A percentile compares a stretch with the other conserved stretches of the same genome.
Conservation (phyloP, 1,284 basidiomycete species). For the Puccinia sorghi region DNA sequence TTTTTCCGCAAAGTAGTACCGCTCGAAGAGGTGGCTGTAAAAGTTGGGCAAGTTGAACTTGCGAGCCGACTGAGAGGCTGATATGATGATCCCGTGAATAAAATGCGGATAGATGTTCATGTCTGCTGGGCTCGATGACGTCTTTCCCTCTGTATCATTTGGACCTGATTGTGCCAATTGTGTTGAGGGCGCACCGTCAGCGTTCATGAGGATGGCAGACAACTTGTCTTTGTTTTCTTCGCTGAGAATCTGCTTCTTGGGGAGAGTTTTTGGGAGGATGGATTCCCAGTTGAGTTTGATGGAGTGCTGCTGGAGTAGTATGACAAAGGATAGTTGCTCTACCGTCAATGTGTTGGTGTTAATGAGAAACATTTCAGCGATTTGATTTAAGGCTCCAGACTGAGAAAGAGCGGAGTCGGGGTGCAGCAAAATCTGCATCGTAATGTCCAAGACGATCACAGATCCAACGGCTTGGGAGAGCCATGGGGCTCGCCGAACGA, state of each 20-base stretch:
- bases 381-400: slow-evolving; percentile 18
- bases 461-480: slow-evolving; percentile 41
- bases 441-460: slow-evolving; percentile 18
- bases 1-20: slow-evolving; percentile 32
- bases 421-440: not conserved
- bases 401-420: slow-evolving; percentile 11
- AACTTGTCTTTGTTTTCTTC: slow-evolving; percentile 24
- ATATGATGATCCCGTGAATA: slow-evolving; percentile 24
- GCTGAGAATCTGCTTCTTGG: slow-evolving; percentile 30
- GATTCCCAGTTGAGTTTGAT: slow-evolving; percentile 37
- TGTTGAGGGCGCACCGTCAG: not conserved
- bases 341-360: slow-evolving; percentile 17
- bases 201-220: slow-evolving; percentile 1
- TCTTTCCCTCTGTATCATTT: not conserved
- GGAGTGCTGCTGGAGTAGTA: slow-evolving; percentile 23
- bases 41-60: slow-evolving; percentile 17
- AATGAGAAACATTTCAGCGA: slow-evolving; percentile 7
- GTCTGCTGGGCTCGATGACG: slow-evolving; percentile 6
- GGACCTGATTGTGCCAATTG: not conserved
- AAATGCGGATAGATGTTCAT: slow-evolving; percentile 32
- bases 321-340: slow-evolving; percentile 30
- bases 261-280: slow-evolving; percentile 15
- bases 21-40: slow-evolving; percentile 9
- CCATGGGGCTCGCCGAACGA: slow-evolving; percentile 21
- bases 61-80: slow-evolving; percentile 27